Percentiles rank a stretch among this genome's conserved stretches.
phyloP scores from a whole-genome alignment of 2,329 filamentous ascomycete species.

The Aspergillus phoenicis region DNA sequence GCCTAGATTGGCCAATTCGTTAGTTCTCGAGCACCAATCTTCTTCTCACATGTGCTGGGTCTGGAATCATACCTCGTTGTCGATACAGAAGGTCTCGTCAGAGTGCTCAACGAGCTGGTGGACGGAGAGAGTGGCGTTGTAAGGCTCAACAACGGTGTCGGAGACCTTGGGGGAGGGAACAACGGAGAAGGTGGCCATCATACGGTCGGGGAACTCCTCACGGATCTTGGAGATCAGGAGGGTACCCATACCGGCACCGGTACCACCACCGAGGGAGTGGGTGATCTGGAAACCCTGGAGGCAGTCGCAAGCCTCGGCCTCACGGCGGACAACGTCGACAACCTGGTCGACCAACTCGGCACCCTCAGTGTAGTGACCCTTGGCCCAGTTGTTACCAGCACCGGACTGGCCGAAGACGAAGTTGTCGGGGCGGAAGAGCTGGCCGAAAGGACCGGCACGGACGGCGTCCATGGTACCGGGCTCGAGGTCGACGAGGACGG shows the following conservation, averaged over 20 bases:
- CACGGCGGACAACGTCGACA: conserved; percentile 95
- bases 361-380: conserved; percentile 99
- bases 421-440: conserved; percentile 99
- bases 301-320: conserved; percentile 98
- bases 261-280: conserved; percentile 99
- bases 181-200: conserved; percentile 99
- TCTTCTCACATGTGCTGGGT: neutral
- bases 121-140: conserved; percentile 98
- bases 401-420: conserved; percentile 99
- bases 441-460: conserved; percentile 94
- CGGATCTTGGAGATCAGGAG: conserved; percentile 99
- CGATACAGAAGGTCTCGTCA: conserved; percentile 99
- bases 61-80: conserved; percentile 75
- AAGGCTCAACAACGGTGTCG: conserved; percentile 98
- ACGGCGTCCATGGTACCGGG: conserved; percentile 99
- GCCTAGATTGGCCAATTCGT: conserved; percentile 53
- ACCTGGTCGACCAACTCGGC: conserved; percentile 98
- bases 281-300: conserved; percentile 99
- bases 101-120: conserved; percentile 99
- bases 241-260: conserved; percentile 99
- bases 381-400: conserved; percentile 99
- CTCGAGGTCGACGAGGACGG: conserved; percentile 98
- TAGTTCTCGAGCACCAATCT: conserved; percentile 6
- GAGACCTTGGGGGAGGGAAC: conserved; percentile 99
- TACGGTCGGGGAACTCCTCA: conserved; percentile 99